Evolutionary conservation across 1,139 yeast genomes (phyloP).

Genomic region (Pichia sp.): DNA sequence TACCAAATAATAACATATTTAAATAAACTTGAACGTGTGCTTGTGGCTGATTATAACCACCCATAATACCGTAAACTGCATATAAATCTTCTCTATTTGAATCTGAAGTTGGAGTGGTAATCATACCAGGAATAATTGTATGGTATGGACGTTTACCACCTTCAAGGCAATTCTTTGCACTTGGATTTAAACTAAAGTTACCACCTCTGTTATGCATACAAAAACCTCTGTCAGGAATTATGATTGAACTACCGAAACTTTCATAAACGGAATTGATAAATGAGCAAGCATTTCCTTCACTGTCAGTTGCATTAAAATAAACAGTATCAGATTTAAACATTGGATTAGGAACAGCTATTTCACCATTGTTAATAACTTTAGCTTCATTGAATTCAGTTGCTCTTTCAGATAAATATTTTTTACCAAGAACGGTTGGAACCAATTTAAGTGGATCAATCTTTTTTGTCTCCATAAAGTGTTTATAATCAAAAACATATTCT

Average conservation of each 20-base stretch:
- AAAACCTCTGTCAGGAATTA: constrained; percentile 65
- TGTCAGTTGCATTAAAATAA: constrained; percentile 63
- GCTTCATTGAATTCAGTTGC: constrained; percentile 40
- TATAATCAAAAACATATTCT: constrained; percentile 61
- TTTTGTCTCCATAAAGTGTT: constrained; percentile 30
- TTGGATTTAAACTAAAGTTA: constrained; percentile 58
- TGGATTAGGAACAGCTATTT: constrained; percentile 52
- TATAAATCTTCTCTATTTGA: constrained; percentile 41
- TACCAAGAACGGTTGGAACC: constrained; percentile 33
- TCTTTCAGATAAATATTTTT: constrained; percentile 44
- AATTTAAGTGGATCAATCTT: constrained; percentile 28
- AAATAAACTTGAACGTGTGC: constrained; percentile 76
- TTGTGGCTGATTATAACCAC: constrained; percentile 84
- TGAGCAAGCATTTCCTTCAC: constrained; percentile 74
- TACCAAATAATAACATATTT: constrained; percentile 56
- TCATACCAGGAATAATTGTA: constrained; percentile 79
- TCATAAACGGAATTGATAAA: constrained; percentile 72
- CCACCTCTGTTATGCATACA: constrained; percentile 72
- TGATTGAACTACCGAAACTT: constrained; percentile 66
- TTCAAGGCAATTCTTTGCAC: constrained; percentile 53
- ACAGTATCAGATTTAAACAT: constrained; percentile 69
- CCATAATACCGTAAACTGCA: constrained; percentile 80
- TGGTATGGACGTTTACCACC: constrained; percentile 77
- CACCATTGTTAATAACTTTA: constrained; percentile 38
- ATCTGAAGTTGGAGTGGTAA: constrained; percentile 36